A percentile compares a stretch with the other conserved stretches of the same genome.
Conservation (phyloP, 305 asterid genomes). For the Fraxinus greggii region DNA sequence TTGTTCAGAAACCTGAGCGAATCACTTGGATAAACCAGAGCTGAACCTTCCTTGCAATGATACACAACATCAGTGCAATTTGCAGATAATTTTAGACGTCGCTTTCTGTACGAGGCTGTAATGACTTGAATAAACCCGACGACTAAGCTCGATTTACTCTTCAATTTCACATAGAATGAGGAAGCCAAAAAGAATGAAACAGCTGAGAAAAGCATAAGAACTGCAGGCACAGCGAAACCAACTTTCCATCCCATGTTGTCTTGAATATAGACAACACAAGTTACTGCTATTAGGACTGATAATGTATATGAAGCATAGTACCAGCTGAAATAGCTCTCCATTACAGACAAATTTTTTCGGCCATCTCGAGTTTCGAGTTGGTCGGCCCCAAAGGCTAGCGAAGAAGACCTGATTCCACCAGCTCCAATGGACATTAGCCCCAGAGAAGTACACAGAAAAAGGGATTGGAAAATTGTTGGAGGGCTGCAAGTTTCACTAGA, state of each 20-base stretch:
- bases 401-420: constrained; percentile 56
- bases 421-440: constrained; percentile 65
- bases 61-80: constrained; percentile 23
- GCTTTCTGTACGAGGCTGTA: constrained; percentile 43
- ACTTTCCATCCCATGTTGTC: constrained; percentile 61
- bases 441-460: constrained; percentile 41
- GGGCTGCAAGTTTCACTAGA: constrained; percentile 33
- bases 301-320: constrained; percentile 50
- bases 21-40: constrained; percentile 31
- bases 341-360: constrained; percentile 22
- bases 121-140: constrained; percentile 44
- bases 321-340: constrained; percentile 57
- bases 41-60: constrained; percentile 33
- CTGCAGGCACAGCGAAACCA: constrained; percentile 56
- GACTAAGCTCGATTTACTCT: constrained; percentile 40
- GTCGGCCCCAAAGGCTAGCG: constrained; percentile 64
- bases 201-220: constrained; percentile 41
- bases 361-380: constrained; percentile 43
- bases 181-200: constrained; percentile 49
- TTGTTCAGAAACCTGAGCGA: constrained; percentile 51
- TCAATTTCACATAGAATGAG: constrained; percentile 41
- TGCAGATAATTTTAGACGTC: constrained; percentile 25
- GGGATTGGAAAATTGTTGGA: constrained; percentile 43
- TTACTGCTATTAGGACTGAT: constrained; percentile 44
- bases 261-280: constrained; percentile 61